Conservation (phyloP, 2,329 filamentous ascomycete genomes). For the Biscogniauxia sp. region DNA sequence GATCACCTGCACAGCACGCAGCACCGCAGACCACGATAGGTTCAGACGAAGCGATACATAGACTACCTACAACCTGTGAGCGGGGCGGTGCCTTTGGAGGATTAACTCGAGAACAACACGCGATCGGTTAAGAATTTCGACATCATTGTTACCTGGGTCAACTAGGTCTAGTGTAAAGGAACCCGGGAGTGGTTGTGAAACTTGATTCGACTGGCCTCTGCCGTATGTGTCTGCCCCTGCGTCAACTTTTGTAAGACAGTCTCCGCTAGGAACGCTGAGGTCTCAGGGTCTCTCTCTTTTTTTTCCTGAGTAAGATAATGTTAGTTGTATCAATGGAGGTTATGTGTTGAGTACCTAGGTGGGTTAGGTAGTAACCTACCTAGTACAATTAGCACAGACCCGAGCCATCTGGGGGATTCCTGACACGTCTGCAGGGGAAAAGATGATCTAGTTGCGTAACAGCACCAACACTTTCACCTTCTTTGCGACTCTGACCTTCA, state of each 20-base stretch:
- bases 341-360: no score
- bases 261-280: neutral
- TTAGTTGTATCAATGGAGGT: no score
- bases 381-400: neutral
- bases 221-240: neutral
- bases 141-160: neutral
- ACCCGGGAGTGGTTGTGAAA: slow-evolving; percentile 19
- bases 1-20: slow-evolving; percentile 1
- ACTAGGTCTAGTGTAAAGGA: neutral
- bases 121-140: neutral
- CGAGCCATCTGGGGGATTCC: neutral
- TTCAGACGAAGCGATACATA: slow-evolving; percentile 6
- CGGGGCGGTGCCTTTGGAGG: neutral
- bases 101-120: neutral
- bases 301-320: neutral
- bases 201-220: slow-evolving; percentile 8
- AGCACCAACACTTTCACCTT: neutral
- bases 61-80: neutral
- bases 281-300: neutral
- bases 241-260: neutral
- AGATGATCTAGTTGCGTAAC: neutral
- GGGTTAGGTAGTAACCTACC: neutral
- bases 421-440: neutral
- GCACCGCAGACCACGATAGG: neutral
- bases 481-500: no score